A percentile compares a stretch with the other conserved stretches of the same genome.
Evolutionary conservation across 495 filamentous ascomycete genomes (phyloP).

Genomic region (Penicillium alfredii): DNA sequence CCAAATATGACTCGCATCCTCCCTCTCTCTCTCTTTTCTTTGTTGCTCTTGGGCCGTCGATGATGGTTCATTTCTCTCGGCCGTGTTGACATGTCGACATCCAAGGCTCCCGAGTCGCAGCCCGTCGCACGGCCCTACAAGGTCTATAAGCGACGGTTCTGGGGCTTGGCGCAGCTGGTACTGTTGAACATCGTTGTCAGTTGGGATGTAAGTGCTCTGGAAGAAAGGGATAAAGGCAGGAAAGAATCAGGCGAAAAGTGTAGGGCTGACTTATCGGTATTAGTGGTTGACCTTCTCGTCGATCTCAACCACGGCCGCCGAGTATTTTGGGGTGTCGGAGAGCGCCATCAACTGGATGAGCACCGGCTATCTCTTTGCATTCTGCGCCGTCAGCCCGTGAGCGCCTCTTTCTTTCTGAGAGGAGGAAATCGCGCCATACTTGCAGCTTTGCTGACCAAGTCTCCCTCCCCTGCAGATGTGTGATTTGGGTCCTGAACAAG

Average conservation of each 20-base stretch:
- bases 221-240: background rate
- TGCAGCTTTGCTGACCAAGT: conserved; percentile 1
- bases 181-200: conserved; percentile 88
- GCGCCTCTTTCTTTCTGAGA: conserved; percentile 17
- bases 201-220: conserved; percentile 65
- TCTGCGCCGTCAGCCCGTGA: conserved; percentile 64
- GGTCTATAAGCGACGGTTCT: conserved; percentile 86
- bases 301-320: conserved; percentile 67
- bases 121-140: conserved; percentile 46
- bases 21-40: background rate
- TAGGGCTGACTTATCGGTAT: too few relatives aligned
- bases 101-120: conserved; percentile 7
- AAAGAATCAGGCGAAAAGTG: background rate
- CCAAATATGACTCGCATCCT: too few relatives aligned
- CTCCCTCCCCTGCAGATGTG: conserved; percentile 35
- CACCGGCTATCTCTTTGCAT: conserved; percentile 81
- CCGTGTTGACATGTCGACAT: conserved; percentile 3
- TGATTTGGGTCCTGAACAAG: conserved; percentile 72
- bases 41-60: too few relatives aligned
- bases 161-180: conserved; percentile 76
- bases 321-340: conserved; percentile 69
- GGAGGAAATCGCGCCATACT: too few relatives aligned
- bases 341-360: conserved; percentile 88
- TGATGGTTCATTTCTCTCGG: background rate
- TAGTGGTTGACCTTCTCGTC: conserved; percentile 93